Conservation (phyloP, 768 basidiomycete species). For the Leccinellum albellum region DNA sequence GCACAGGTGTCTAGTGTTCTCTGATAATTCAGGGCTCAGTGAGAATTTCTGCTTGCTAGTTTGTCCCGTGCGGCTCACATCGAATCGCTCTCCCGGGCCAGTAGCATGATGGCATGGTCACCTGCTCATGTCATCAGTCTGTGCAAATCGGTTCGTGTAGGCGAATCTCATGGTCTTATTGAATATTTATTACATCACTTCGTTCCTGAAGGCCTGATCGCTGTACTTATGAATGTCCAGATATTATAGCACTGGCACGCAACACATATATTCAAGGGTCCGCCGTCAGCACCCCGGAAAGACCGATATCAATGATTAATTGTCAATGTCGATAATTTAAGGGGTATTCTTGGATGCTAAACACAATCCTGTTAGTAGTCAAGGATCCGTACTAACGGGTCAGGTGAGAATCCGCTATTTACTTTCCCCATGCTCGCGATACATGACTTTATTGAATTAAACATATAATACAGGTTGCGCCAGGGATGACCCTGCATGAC, state of each 20-base stretch:
- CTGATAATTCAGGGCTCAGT: neutral
- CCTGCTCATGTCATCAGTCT: neutral
- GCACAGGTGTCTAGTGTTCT: neutral
- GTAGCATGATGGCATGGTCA: neutral
- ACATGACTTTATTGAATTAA: neutral
- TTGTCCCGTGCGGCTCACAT: neutral
- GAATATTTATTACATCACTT: neutral
- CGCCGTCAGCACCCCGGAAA: neutral
- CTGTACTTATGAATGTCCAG: neutral
- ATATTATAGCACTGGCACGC: neutral
- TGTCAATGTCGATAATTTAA: too few species aligned
- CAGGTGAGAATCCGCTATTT: neutral
- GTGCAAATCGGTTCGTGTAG: neutral
- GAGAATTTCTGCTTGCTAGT: neutral
- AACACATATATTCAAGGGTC: neutral
- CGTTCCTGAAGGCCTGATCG: neutral
- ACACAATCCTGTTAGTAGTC: neutral
- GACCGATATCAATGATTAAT: neutral
- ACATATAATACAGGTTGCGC: constrained; percentile 3
- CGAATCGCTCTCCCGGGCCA: neutral
- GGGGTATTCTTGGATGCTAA: neutral
- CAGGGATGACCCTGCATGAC: neutral
- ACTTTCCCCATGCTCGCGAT: neutral
- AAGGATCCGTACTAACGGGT: neutral
- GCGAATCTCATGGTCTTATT: neutral